Percentiles rank a stretch among this genome's conserved stretches.
phyloP scores from a whole-genome alignment of 805 yeast genomes.

The Lipomyces sp. region DNA sequence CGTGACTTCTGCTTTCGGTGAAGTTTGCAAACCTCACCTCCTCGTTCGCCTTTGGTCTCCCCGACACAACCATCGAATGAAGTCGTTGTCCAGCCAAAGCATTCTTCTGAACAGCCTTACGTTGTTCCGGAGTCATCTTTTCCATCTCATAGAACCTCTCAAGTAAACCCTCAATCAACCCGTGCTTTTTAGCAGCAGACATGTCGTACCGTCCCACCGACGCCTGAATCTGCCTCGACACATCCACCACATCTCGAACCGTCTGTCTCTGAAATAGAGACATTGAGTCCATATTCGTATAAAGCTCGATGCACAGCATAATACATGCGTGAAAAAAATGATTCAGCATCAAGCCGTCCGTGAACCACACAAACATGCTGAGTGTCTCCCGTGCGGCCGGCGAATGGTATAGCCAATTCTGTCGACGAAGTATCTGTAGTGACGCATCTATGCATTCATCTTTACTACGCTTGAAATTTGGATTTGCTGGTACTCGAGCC shows the following conservation, averaged over 20 bases:
- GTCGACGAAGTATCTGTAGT: constrained; percentile 32
- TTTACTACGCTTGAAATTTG: constrained; percentile 29
- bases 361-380: constrained; percentile 28
- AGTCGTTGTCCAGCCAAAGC: constrained; percentile 10
- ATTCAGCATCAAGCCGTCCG: constrained; percentile 31
- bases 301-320: constrained; percentile 34
- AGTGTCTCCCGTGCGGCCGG: constrained; percentile 28
- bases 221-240: constrained; percentile 23
- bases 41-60: constrained; percentile 17
- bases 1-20: background rate
- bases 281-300: constrained; percentile 27
- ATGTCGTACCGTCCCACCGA: constrained; percentile 24
- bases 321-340: constrained; percentile 37
- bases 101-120: constrained; percentile 18
- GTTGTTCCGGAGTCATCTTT: constrained; percentile 31
- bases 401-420: constrained; percentile 34
- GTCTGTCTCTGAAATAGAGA: constrained; percentile 28
- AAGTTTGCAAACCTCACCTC: constrained; percentile 12
- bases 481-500: constrained; percentile 25
- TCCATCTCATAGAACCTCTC: constrained; percentile 27
- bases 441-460: constrained; percentile 37
- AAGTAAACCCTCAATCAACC: constrained; percentile 24
- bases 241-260: constrained; percentile 30
- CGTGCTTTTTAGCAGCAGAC: constrained; percentile 27
- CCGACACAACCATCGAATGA: constrained; percentile 17